Evolutionary conservation across 495 filamentous ascomycete genomes (phyloP), one percentile per base, ranked within the genome.

Genomic region (Durotheca rogersii): DNA sequence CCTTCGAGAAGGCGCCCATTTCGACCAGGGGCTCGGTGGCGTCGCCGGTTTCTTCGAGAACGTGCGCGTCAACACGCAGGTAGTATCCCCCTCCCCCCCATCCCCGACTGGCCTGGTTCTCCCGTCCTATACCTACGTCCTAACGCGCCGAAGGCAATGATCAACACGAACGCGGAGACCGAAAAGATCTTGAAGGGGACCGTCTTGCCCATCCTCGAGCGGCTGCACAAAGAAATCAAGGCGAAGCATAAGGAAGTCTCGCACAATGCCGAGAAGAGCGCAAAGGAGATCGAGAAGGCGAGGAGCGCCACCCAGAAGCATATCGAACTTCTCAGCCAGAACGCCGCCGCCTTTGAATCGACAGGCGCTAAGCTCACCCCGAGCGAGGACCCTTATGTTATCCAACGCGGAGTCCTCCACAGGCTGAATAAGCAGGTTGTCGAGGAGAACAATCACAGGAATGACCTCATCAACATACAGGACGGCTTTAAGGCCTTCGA

Each of bases 141-240:
- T 66, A 31, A 69, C 20, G 7, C 12, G 6, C 41, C 12, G 6
- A 49, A 87, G 81, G 88, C 84, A 12, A 82, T 97, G 65, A 77
- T 89, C 37, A 91, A 90, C 68, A 82, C 87, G 63, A 90, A 96
- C 66, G 67, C 82, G 41, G 90, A 96, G 56, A 90, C 89, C 6
- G 92, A 95, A 53, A 89, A 90, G 73, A 86, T 80, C 48, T 77
- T 98, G 36, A 95, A 87, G 66, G 81, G 81, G 52, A 81, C 81
- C 14, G 87, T 96, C 14, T 78, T 94, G 12, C 94, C 92, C 7
- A 84, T 90, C 38, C 80, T 98, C 60, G 89, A 91, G 65, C 85
- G 89, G 20, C 79, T 98, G 19, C 90, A 96, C 72, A 83, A 90
- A 63, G 93, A 97, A 62, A 92, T 98, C 72, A 97, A 96, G 77